phyloP scores from a whole-genome alignment of 371 early-diverging fungal species.

The Mycotypha africana region DNA sequence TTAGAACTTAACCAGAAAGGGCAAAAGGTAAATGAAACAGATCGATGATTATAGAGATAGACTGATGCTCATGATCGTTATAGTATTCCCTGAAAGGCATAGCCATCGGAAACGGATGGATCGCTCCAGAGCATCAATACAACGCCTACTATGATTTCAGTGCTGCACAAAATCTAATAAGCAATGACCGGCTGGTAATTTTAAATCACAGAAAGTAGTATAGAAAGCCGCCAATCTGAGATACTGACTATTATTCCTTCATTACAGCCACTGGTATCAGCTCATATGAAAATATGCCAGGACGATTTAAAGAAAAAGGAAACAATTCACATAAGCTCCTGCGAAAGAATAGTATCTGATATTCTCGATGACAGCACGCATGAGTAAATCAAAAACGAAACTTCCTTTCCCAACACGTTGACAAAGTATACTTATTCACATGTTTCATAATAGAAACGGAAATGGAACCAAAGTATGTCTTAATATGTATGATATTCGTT shows the following conservation, averaged over 20 bases:
- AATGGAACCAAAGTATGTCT: conserved; percentile 45
- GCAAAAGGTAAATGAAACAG: conserved; percentile 5
- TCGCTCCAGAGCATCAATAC: conserved; percentile 72
- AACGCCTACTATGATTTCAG: conserved; percentile 49
- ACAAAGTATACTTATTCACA: not conserved
- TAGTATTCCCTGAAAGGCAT: conserved; percentile 61
- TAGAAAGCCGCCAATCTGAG: not conserved
- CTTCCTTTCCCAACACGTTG: too few relatives aligned
- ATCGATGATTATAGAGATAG: not conserved
- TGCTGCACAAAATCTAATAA: conserved; percentile 33
- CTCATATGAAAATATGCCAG: conserved; percentile 22
- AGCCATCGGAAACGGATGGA: conserved; percentile 88
- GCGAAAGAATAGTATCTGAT: conserved; percentile 27
- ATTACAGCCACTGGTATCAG: conserved; percentile 2
- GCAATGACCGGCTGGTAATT: conserved; percentile 29
- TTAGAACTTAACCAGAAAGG: conserved; percentile 45
- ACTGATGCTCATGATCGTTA: too few relatives aligned
- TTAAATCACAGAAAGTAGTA: not conserved
- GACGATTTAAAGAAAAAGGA: conserved; percentile 12
- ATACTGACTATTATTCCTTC: too few relatives aligned
- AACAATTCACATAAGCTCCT: conserved; percentile 17
- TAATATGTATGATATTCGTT: conserved; percentile 81
- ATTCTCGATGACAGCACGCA: conserved; percentile 23
- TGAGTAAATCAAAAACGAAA: conserved; percentile 20
- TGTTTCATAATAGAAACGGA: conserved; percentile 5